Evolutionary conservation across 768 basidiomycete genomes (phyloP), one percentile per base, ranked within the genome.

Genomic region (Calocybe indica): DNA sequence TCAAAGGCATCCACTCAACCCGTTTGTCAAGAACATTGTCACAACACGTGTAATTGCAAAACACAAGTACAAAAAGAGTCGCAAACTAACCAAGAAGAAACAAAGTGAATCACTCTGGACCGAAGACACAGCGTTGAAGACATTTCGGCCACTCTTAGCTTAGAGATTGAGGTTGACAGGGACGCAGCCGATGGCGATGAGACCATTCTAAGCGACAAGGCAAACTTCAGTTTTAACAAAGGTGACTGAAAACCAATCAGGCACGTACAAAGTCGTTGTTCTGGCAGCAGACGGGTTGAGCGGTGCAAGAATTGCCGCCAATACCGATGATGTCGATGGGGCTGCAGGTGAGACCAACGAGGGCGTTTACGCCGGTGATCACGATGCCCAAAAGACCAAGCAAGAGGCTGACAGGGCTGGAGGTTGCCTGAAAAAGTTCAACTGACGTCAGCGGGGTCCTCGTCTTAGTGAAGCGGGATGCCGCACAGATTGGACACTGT

Each of bases 191-290:
- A 56, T 3, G 37, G 46, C 52, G 38, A 56, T 37, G 41, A 56
- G 40, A 11, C 55, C 55, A 31, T 33, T 41, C 55, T 58, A 28
- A 28, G 43, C 29, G 10, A 11, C 10, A 2, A 5, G 30, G 34
- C 36, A 4, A 47, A 39, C 14, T 42, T 6, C n/a, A 45, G 40
- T 9, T 14, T 22, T 22, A 4, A 22, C 1, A 1, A 22, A 22
- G 4, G 22, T 22, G 22, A n/a, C 31, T 8, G 15, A 11, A 34
- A n/a, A 11, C 6, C 31, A 9, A 34, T 10, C 1, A 6, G 7
- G 10, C 10, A 53, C 56, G 47, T 33, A 58, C 57, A 37, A 58
- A 54, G 40, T 12, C 54, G 47, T 58, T 49, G 36, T 50, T 49
- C 28, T 45, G 43, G 52, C 57, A 58, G 50, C 57, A 58, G 40